Conservation (phyloP, 2,329 filamentous ascomycete genomes). For the Cordyceps cateniannulata region DNA sequence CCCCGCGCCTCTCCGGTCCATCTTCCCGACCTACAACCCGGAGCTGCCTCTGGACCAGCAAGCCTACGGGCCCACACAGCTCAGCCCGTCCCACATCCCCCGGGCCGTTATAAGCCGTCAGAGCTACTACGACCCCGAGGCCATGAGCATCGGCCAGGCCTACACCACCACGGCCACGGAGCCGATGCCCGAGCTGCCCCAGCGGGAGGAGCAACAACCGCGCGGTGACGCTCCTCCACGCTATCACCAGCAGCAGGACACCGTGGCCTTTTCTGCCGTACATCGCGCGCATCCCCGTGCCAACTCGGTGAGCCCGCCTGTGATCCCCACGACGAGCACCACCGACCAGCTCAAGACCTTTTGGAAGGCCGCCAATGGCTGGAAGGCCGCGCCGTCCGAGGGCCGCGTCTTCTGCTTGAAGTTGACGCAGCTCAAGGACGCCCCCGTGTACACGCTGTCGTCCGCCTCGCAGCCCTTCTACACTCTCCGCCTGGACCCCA, state of each 20-base stretch:
- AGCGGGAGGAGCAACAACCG: no score
- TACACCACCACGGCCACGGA: not conserved
- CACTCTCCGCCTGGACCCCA: conserved; percentile 57
- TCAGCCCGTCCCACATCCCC: conserved; percentile 57
- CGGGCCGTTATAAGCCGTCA: conserved; percentile 59
- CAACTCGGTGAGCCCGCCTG: conserved; percentile 29
- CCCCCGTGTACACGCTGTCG: conserved; percentile 61
- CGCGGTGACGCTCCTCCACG: not conserved
- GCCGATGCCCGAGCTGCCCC: conserved; percentile 12
- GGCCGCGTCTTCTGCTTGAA: conserved; percentile 54
- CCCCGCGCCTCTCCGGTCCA: conserved; percentile 53
- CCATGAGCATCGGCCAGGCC: not conserved
- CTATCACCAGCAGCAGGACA: not conserved
- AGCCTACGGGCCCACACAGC: conserved; percentile 62
- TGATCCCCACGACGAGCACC: conserved; percentile 44
- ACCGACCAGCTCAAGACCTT: conserved; percentile 57
- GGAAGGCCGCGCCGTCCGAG: conserved; percentile 54
- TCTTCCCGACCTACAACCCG: conserved; percentile 71
- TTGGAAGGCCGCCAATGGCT: conserved; percentile 66
- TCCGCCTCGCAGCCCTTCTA: conserved; percentile 60
- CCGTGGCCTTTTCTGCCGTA: not conserved
- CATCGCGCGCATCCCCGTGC: not conserved
- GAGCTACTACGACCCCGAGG: conserved; percentile 38
- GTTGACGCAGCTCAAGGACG: conserved; percentile 48
- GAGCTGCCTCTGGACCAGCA: conserved; percentile 60